Conservation (phyloP, 164 flowering plant species). For the Piper longum region DNA sequence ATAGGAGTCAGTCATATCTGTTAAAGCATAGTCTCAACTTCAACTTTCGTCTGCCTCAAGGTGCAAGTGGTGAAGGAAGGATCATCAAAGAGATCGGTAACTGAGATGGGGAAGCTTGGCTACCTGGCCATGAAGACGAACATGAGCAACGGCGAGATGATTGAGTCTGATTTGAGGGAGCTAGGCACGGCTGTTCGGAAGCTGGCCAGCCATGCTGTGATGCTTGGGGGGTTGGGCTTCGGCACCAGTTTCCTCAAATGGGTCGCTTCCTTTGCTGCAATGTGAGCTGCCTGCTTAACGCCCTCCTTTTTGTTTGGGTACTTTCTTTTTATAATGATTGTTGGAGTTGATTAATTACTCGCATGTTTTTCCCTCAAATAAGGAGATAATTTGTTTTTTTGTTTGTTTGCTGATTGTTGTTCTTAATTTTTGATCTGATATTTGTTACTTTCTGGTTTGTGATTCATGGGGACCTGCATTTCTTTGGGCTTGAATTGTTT, state of each 20-base stretch:
- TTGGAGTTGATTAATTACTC: no score
- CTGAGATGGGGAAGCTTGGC: slow-evolving; percentile 21
- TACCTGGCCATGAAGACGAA: slow-evolving; percentile 52
- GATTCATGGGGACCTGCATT: no score
- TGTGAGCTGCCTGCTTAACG: slow-evolving; percentile 24
- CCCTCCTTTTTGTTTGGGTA: no score
- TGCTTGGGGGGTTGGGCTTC: slow-evolving; percentile 43
- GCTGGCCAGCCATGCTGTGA: slow-evolving; percentile 48
- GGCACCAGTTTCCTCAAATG: slow-evolving; percentile 70
- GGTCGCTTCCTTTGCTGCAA: slow-evolving; percentile 74
- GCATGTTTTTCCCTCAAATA: no score
- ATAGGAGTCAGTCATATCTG: no score
- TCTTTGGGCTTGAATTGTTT: no score
- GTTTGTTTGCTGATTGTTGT: no score
- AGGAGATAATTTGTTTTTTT: no score
- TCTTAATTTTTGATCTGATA: no score
- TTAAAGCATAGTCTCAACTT: no score
- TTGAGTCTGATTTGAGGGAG: slow-evolving; percentile 48
- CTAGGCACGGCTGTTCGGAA: slow-evolving; percentile 39
- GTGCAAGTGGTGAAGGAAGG: not conserved
- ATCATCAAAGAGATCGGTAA: not conserved
- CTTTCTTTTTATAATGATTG: no score
- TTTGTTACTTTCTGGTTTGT: no score
- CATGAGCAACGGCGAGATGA: slow-evolving; percentile 11
- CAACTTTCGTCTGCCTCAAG: not conserved